Percentiles rank a stretch among this genome's conserved stretches.
Conservation (phyloP, 441 rosid genomes). For the Pelargonium myrrhifolium region DNA sequence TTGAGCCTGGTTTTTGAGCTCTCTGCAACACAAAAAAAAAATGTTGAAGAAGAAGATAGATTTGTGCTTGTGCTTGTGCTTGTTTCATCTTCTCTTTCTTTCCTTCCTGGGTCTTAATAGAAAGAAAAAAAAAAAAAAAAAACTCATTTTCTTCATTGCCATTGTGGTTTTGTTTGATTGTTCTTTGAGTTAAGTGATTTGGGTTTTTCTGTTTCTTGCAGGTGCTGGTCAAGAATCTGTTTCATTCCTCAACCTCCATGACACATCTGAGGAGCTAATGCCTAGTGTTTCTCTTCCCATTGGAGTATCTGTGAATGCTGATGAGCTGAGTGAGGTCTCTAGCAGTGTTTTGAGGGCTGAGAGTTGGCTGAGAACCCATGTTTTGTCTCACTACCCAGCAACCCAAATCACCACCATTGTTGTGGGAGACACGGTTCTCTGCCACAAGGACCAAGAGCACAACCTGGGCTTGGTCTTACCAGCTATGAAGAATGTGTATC, state of each 20-base stretch:
- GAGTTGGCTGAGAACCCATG: slow-evolving; percentile 59
- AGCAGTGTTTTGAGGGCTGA: slow-evolving; percentile 57
- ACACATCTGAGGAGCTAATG: slow-evolving; percentile 19
- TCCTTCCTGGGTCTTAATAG: slow-evolving; percentile 46
- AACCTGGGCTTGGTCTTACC: slow-evolving; percentile 35
- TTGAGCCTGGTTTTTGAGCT: not conserved
- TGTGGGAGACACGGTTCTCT: slow-evolving; percentile 31
- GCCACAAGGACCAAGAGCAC: slow-evolving; percentile 33
- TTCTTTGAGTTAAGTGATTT: not conserved
- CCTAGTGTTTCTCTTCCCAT: slow-evolving; percentile 26
- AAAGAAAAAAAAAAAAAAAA: slow-evolving; percentile 17
- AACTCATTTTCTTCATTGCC: not conserved
- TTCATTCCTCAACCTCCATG: slow-evolving; percentile 29
- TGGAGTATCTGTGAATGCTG: slow-evolving; percentile 40
- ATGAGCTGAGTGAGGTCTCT: slow-evolving; percentile 44
- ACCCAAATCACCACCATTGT: slow-evolving; percentile 56
- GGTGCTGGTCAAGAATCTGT: slow-evolving; percentile 55
- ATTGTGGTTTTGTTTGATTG: not conserved
- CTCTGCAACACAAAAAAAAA: slow-evolving; percentile 9
- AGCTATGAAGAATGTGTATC: slow-evolving; percentile 44
- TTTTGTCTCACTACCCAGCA: slow-evolving; percentile 56
- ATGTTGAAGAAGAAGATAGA: slow-evolving; percentile 31
- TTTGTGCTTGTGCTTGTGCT: slow-evolving; percentile 7
- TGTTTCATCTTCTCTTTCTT: slow-evolving; percentile 31
- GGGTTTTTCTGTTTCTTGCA: slow-evolving; percentile 20